Conservation (phyloP, 2,329 filamentous ascomycete species). For the Trichoderma breve region DNA sequence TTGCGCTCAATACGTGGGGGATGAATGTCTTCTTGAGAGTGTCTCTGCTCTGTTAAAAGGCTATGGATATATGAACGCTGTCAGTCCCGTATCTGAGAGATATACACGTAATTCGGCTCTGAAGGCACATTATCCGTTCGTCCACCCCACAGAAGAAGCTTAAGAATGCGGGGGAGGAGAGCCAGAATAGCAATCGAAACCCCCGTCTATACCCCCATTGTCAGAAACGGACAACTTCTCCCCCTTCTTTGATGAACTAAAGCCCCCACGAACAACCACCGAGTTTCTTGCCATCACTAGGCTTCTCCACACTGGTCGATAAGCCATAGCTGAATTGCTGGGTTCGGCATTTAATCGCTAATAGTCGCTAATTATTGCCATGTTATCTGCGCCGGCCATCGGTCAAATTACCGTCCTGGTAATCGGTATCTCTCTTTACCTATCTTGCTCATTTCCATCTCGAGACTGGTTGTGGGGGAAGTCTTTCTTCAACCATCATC, state of each 20-base stretch:
- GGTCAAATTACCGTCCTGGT: background rate
- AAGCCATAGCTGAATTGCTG: background rate
- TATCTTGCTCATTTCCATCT: background rate
- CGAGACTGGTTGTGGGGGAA: background rate
- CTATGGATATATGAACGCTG: background rate
- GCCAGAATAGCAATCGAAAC: background rate
- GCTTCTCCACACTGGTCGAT: background rate
- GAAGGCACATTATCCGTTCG: background rate
- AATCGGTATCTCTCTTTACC: background rate
- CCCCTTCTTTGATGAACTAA: background rate
- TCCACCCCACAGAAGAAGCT: slow-evolving; percentile 9
- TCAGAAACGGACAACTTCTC: background rate
- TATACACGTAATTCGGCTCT: background rate
- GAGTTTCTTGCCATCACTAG: slow-evolving; percentile 3
- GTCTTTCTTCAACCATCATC: background rate
- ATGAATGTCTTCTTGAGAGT: background rate
- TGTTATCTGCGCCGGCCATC: background rate
- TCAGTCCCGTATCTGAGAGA: background rate
- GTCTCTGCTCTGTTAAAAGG: background rate
- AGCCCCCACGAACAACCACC: background rate
- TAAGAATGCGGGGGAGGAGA: slow-evolving; percentile 8
- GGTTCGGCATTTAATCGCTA: background rate
- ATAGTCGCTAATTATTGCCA: slow-evolving; percentile 2
- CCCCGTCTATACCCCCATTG: background rate
- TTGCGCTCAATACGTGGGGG: background rate